These are phyloP conservation scores for Sanghuangporus sanghuang DNA, from an alignment of 1,284 basidiomycete genomes.

Conservation along the genomic window DNA sequence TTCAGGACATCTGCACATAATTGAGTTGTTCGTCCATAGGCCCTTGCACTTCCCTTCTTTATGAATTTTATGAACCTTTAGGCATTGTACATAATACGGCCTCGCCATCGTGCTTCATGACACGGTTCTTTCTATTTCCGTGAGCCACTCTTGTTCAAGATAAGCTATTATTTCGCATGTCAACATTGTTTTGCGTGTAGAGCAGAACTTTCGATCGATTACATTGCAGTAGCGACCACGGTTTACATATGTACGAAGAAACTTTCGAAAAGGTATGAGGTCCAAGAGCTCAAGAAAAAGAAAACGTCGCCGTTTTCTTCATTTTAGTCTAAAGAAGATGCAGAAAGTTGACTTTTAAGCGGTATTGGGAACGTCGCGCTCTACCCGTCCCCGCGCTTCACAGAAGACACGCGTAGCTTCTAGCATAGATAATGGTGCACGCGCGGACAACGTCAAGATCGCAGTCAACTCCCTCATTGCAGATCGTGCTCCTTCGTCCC, in stretches of 20 bases:
- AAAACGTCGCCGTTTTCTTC: not conserved
- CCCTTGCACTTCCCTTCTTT: not conserved
- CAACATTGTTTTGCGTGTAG: not conserved
- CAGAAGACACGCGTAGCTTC: conserved; percentile 8
- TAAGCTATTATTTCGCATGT: not conserved
- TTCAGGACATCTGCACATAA: not conserved
- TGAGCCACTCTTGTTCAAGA: not conserved
- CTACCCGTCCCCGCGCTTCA: conserved; percentile 6
- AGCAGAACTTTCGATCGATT: not conserved
- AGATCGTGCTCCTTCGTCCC: conserved; percentile 6
- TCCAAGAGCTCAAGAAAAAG: not conserved
- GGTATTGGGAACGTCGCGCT: not conserved
- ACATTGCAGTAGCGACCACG: not conserved
- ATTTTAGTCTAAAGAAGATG: not conserved
- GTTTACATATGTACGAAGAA: not conserved
- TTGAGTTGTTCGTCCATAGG: not conserved
- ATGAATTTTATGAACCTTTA: not conserved
- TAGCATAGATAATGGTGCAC: conserved; percentile 4
- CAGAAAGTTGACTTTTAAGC: not conserved
- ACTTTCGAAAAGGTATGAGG: not conserved
- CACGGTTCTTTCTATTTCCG: not conserved
- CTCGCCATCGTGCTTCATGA: not conserved
- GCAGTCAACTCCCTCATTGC: conserved; percentile 4
- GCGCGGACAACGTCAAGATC: conserved; percentile 2
- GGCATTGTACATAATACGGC: not conserved